phyloP scores from a whole-genome alignment of 352 stramenopile genomes.

The Pythium periplocum region DNA sequence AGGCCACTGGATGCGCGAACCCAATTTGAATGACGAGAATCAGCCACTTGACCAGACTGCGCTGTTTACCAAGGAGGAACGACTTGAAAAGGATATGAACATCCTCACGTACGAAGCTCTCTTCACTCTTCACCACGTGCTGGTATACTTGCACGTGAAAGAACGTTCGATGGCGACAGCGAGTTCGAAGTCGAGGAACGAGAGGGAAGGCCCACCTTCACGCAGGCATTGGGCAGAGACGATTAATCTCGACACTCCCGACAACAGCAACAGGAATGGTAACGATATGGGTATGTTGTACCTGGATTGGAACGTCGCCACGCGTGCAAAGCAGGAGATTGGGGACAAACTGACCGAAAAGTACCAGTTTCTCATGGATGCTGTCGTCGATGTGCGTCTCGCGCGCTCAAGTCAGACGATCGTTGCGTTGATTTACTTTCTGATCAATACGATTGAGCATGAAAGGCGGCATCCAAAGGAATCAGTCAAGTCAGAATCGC shows the following conservation, averaged over 20 bases:
- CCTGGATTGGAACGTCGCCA: conserved; percentile 3
- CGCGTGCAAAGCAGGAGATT: conserved; percentile 19
- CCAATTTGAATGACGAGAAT: conserved; percentile 5
- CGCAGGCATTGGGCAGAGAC: conserved; percentile 12
- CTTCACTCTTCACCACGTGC: conserved; percentile 53
- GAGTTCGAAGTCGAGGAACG: conserved; percentile 4
- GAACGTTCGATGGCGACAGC: conserved; percentile 6
- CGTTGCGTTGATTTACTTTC: conserved; percentile 54
- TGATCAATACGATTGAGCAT: conserved; percentile 33
- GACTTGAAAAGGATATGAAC: conserved; percentile 65
- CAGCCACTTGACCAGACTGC: conserved; percentile 15
- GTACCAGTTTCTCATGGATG: conserved; percentile 64
- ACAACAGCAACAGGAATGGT: conserved; percentile 5
- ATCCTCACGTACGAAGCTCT: conserved; percentile 64
- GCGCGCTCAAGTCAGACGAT: conserved; percentile 49
- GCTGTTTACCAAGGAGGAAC: conserved; percentile 45
- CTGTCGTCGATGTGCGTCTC: conserved; percentile 55
- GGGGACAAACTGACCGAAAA: conserved; percentile 51
- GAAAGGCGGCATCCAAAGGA: conserved; percentile 6
- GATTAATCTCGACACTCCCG: conserved; percentile 3
- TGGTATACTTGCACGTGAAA: conserved; percentile 38
- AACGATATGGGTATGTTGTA: conserved; percentile 9
- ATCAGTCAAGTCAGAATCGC: not conserved
- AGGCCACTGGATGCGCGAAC: conserved; percentile 40
- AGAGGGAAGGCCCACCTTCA: conserved; percentile 5